Evolutionary conservation across 306 rosid genomes (phyloP).

Genomic region (Gastrolobium bilobum): DNA sequence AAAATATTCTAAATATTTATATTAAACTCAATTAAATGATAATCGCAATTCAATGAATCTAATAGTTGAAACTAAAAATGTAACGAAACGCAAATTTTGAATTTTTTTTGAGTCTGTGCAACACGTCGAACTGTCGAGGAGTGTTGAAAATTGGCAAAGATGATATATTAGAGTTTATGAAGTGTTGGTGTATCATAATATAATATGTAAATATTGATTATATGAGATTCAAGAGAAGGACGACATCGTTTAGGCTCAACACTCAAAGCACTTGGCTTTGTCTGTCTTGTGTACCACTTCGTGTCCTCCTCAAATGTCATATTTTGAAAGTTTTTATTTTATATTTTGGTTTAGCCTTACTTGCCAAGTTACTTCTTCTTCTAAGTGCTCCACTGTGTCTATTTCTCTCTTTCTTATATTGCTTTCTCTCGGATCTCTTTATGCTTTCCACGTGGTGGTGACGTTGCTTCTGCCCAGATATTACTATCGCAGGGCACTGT

Average conservation of each 20-base stretch:
- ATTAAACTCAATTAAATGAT: too few species aligned
- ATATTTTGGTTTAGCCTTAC: constrained; percentile 33
- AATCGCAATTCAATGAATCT: too few species aligned
- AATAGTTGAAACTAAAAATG: too few species aligned
- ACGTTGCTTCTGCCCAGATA: constrained; percentile 24
- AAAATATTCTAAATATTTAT: too few species aligned
- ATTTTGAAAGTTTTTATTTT: neutral
- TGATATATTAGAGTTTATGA: too few species aligned
- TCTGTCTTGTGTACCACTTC: constrained; percentile 7
- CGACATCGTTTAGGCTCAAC: neutral
- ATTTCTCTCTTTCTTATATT: constrained; percentile 13
- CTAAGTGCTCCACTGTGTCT: constrained; percentile 33
- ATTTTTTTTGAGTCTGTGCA: too few species aligned
- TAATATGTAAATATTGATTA: neutral
- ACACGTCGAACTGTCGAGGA: too few species aligned
- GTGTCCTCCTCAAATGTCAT: neutral
- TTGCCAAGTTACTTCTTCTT: constrained; percentile 44
- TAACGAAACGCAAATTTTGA: too few species aligned
- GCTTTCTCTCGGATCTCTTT: constrained; percentile 33
- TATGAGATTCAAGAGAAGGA: neutral
- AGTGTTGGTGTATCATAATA: too few species aligned
- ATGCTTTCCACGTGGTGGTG: constrained; percentile 63
- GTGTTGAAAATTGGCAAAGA: too few species aligned
- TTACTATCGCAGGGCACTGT: neutral
- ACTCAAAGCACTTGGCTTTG: constrained; percentile 12